Base-by-base conservation (phyloP, 176 grass and related monocot genomes). In the Pharus latifolius region DNA sequence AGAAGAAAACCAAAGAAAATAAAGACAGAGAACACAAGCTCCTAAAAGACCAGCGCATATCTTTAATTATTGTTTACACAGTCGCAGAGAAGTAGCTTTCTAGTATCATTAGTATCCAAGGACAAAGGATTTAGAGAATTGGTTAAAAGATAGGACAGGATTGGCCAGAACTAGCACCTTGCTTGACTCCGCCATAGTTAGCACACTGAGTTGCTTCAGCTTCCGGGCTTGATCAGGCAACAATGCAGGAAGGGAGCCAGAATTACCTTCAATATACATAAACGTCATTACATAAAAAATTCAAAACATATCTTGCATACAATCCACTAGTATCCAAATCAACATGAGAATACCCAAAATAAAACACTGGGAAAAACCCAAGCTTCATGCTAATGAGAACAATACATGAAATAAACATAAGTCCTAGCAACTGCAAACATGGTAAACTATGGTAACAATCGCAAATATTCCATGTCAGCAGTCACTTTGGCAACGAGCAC, bases 181-280 rank as follows among this genome's bases (percentile, higher is more conserved):
- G 54, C 86, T 85, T 82, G 84, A 91, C 69, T 99, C 90, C 57
- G 89, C 87, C 60, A 99, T 52, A 69, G 96, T 88, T 75, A 99
- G 75, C 58, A 99, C 90, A 27, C 76, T 99, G 30, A 99, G 90
- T 74, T 99, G 96, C 82, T 99, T 91, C 69, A 99, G 84, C 82
- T 99, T 99, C 54, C 60, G 85, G 35, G 67, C 69, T 91, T 99
- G 96, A 77, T 99, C 87, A 73, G 87, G 87, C 41, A 94, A 84
- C 67, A 99, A 46, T 19, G 72, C 51, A 67, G 90, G 96, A 62
- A 99, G 84, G 51, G 51, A 74, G 55, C 76, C 80, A 72, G 82
- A 78, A 88, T 91, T 99, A 73, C 87, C 96, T 99, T 60, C 60
- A 70, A 18, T 16, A 24, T n/a, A 7, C 17, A 49, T 44, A 4